These are phyloP conservation scores for Hysterium pulicare DNA, from an alignment of 2,329 filamentous ascomycete genomes.

Conservation along the genomic window DNA sequence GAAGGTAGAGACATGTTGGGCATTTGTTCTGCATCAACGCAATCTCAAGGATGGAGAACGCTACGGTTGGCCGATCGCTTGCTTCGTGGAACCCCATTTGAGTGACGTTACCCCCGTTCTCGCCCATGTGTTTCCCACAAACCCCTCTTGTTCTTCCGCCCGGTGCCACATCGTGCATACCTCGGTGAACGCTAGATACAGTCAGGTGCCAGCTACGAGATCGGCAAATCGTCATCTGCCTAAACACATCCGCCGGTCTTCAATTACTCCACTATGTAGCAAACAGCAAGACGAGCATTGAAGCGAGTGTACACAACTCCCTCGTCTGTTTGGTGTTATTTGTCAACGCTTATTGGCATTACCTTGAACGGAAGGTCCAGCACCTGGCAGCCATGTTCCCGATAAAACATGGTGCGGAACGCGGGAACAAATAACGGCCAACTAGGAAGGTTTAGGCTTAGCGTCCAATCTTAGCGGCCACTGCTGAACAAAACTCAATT, in stretches of 20 bases:
- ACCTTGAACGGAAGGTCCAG: no score
- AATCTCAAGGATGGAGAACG: not conserved
- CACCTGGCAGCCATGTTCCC: no score
- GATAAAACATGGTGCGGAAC: conserved; percentile 7
- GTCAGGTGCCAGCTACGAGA: not conserved
- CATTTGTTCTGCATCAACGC: not conserved
- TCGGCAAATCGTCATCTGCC: no score
- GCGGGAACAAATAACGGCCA: no score
- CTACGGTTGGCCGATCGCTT: not conserved
- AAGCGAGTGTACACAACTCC: no score
- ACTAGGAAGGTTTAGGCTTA: conserved; percentile 13
- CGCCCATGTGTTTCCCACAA: not conserved
- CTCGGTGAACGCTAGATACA: not conserved
- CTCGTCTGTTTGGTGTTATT: no score
- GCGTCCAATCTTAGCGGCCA: conserved; percentile 11
- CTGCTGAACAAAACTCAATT: conserved; percentile 8
- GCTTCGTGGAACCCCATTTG: not conserved
- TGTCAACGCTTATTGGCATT: no score
- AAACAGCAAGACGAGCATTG: no score
- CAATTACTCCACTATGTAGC: no score
- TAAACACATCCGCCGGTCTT: no score
- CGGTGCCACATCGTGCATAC: not conserved
- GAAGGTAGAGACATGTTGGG: not conserved
- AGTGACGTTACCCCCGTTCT: not conserved
- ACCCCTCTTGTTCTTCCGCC: no score